Evolutionary conservation across 768 basidiomycete genomes (phyloP).

Genomic region (Rhizopogon rudus): DNA sequence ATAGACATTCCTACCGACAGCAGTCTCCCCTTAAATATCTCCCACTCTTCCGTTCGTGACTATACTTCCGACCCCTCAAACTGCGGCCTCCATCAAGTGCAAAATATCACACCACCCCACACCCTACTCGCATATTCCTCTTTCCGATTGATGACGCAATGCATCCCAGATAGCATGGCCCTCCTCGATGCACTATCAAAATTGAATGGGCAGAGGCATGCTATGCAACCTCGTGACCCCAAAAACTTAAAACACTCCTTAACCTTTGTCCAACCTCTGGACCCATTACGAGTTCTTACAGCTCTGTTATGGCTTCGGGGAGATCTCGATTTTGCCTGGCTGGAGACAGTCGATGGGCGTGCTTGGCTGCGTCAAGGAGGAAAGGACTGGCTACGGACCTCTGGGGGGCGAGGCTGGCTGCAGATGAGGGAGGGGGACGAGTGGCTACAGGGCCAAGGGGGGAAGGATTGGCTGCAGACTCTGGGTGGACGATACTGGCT

Average conservation of each 20-base stretch:
- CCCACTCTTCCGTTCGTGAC: neutral
- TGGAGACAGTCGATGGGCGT: too few species aligned
- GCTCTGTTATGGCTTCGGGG: too few species aligned
- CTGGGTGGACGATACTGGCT: too few species aligned
- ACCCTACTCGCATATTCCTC: neutral
- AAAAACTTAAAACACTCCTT: neutral
- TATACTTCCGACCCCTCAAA: neutral
- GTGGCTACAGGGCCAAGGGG: too few species aligned
- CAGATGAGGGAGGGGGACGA: too few species aligned
- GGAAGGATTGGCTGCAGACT: too few species aligned
- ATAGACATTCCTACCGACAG: neutral
- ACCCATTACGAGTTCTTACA: too few species aligned
- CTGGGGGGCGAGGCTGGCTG: too few species aligned
- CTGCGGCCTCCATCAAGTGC: neutral
- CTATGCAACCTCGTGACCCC: neutral
- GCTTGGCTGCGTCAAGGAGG: too few species aligned
- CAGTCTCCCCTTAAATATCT: neutral
- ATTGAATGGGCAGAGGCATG: neutral
- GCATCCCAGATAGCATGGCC: neutral
- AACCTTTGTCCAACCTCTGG: neutral
- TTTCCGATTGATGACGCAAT: neutral
- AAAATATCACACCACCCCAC: neutral
- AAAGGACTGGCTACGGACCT: too few species aligned
- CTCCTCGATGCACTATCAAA: neutral
- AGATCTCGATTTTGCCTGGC: too few species aligned